Conservation (phyloP, 495 filamentous ascomycete species). For the Sordaria brevicollis region DNA sequence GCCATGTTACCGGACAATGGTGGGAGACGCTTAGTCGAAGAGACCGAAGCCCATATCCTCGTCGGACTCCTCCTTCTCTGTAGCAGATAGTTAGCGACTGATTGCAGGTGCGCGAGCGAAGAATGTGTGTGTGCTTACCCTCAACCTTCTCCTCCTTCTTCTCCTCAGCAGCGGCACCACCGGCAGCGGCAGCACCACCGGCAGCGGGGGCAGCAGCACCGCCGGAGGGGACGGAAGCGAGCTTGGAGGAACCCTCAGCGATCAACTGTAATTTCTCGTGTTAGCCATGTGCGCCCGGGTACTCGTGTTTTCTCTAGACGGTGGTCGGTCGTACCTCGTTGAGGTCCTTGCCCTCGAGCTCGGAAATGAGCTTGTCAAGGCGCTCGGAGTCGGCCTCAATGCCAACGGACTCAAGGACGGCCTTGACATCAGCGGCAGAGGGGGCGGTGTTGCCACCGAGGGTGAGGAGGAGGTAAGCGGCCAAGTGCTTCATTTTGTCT, state of each 20-base stretch:
- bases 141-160: conserved; percentile 68
- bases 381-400: conserved; percentile 90
- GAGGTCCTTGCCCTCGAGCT: conserved; percentile 97
- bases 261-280: conserved; percentile 58
- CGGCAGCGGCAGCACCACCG: conserved; percentile 51
- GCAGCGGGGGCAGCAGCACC: conserved; percentile 63
- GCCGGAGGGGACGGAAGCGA: conserved; percentile 94
- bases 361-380: conserved; percentile 69
- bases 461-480: conserved; percentile 93
- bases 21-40: conserved; percentile 65
- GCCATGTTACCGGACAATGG: not conserved
- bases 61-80: conserved; percentile 80
- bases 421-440: conserved; percentile 79
- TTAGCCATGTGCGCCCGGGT: conserved; percentile 12
- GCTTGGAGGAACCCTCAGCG: conserved; percentile 78
- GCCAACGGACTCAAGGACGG: conserved; percentile 85
- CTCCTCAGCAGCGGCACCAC: conserved; percentile 57
- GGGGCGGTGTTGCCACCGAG: conserved; percentile 88
- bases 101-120: not conserved
- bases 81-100: conserved; percentile 19
- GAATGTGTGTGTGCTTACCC: conserved; percentile 33
- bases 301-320: not conserved
- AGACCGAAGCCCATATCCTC: conserved; percentile 99
- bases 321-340: conserved; percentile 59
- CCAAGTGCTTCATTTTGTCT: conserved; percentile 97